A percentile compares a stretch with the other conserved stretches of the same genome.
Evolutionary conservation across 2,329 filamentous ascomycete genomes (phyloP).

Genomic region (Cephalotrichum gorgonifer): DNA sequence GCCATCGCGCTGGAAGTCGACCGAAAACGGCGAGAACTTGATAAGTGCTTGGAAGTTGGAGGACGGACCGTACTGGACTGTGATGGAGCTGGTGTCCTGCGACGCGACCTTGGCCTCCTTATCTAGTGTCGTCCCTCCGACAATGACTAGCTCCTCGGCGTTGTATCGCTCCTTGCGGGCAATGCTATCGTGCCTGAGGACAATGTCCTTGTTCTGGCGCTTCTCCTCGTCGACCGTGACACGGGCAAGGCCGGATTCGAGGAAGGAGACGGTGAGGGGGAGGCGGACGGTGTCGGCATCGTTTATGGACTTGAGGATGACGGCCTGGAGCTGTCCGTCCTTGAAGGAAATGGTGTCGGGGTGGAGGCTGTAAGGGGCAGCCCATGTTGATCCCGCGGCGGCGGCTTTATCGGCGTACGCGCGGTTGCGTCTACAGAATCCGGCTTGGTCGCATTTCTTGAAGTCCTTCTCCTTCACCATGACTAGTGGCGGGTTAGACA

Average conservation of each 20-base stretch:
- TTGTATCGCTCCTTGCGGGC: slow-evolving; percentile 90
- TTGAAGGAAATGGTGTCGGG: slow-evolving; percentile 64
- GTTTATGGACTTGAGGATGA: slow-evolving; percentile 68
- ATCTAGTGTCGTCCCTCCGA: slow-evolving; percentile 68
- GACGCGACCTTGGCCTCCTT: slow-evolving; percentile 58
- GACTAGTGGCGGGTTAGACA: slow-evolving; percentile 33
- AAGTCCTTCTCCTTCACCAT: slow-evolving; percentile 93
- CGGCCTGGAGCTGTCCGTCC: slow-evolving; percentile 69
- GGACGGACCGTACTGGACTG: slow-evolving; percentile 68
- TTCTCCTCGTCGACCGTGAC: slow-evolving; percentile 88
- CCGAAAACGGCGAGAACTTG: slow-evolving; percentile 68
- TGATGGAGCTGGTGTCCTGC: slow-evolving; percentile 57
- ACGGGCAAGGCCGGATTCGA: slow-evolving; percentile 79
- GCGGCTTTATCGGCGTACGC: slow-evolving; percentile 72
- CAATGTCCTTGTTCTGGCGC: slow-evolving; percentile 78
- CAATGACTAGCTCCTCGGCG: slow-evolving; percentile 73
- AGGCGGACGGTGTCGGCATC: slow-evolving; percentile 60
- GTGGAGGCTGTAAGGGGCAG: slow-evolving; percentile 69
- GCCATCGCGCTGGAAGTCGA: slow-evolving; percentile 81
- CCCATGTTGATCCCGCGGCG: slow-evolving; percentile 56
- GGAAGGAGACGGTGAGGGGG: slow-evolving; percentile 77
- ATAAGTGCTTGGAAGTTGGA: slow-evolving; percentile 74
- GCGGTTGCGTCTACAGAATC: slow-evolving; percentile 94
- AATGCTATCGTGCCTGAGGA: slow-evolving; percentile 73
- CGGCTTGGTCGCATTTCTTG: slow-evolving; percentile 91